Evolutionary conservation across 495 filamentous ascomycete species (phyloP), one percentile per base, ranked within the genome.

Genomic region (Penicillium odoratum): DNA sequence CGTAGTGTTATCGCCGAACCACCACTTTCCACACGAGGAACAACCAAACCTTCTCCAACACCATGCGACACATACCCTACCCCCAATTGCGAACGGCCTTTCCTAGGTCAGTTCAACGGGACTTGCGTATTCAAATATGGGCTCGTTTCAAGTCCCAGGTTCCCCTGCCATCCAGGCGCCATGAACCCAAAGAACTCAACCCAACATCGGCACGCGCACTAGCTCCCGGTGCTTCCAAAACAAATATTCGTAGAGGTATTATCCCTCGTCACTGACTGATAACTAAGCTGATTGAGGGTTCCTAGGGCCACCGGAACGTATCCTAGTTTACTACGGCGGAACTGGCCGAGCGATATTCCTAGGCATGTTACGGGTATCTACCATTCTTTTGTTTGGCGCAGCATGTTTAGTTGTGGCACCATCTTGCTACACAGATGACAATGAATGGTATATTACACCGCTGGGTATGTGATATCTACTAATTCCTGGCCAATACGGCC

Each of bases 281-380:
- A 11, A 43, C 3, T 18, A 42, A 50, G 31, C 55, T 61, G 15
- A 61, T 5, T 30, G 5, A 5, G 45, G 58, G 18, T 36, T 48
- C 49, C 33, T 48, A 77, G 75, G 69, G 1, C 73, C 73, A 29
- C 76, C 76, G 49, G 88, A 90, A 62, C 75, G 75, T 13, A 74
- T 92, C 9, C 74, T 89, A 55, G 78, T 93, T 58, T 93, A 88
- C 63, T 83, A 90, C 78, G 86, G 85, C 42, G 89, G 90, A 59
- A 87, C 83, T 7, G 78, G 76, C 16, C 78, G 81, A 58, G 85
- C 80, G 15, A 81, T 86, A 25, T 88, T 91, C 64, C 65, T 92
- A 36, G 86, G 84, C 25, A 80, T 77, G 56, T 57, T 92, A 53
- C 89, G 91, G 64, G 61, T 92, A 33, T 85, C 84, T 0, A 88